Base-by-base conservation (phyloP, 148 eudicot genomes). In the Camellia lanceoleosa region DNA sequence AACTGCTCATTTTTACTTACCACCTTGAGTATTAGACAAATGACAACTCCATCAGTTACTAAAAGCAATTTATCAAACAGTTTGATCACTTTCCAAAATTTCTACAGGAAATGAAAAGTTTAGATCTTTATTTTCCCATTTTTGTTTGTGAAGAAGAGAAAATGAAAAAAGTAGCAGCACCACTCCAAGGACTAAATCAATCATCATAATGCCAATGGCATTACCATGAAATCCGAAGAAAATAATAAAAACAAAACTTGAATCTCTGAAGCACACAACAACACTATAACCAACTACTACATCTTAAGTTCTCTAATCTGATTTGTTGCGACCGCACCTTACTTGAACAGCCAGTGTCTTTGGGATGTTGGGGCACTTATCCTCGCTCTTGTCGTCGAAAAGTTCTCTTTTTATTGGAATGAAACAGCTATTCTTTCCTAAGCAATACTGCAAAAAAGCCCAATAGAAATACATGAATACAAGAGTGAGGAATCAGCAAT, bases 291-390 rank as follows among this genome's bases (percentile, higher is more conserved):
- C 9, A 30, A 30, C 38, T 30, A 30, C 38, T 30, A 30, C 38
- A 1, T 30, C 38, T 30, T 30, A 30, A 30, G 11, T 74, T 47
- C 56, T 59, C 75, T 74, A 62, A 46, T 2, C 30, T n/a, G 64
- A 70, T 38, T 44, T 72, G 16, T 4, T 46, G 12, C 20, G 71
- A 20, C 72, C 89, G 74, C 98, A 94, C 76, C 71, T 82, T 42
- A 78, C 89, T 89, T 95, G 97, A 51, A 93, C 85, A 4, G 95
- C 92, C 76, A 95, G 83, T 15, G 75, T 80, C 81, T 91, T 93
- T 0, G 82, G 15, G 14, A 82, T 69, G n/a, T 83, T 75, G 18
- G 89, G 88, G 81, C 98, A 94, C 15, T 78, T 7, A 71, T 84
- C 86, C 7, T 75, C 49, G 61, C 77, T 87, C 3, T 79, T 51